A percentile compares a stretch with the other conserved stretches of the same genome.
Conservation (phyloP, 192 early-diverging fungal species). For the Thamnidium elegans region DNA sequence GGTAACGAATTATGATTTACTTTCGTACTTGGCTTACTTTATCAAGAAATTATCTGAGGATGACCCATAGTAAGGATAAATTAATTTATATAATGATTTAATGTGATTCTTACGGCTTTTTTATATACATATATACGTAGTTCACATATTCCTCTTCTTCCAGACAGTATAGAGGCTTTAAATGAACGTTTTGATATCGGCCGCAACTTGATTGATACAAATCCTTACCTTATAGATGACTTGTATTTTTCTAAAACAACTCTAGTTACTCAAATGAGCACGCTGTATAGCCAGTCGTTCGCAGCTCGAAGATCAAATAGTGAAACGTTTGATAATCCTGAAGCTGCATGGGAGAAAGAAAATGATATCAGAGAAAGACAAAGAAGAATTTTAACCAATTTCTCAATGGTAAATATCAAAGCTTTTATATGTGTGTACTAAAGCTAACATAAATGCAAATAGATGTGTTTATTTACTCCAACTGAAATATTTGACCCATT, state of each 20-base stretch:
- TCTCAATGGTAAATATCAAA: slow-evolving; percentile 1
- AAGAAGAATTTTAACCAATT: neutral
- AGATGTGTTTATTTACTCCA: slow-evolving; percentile 12
- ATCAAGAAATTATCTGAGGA: neutral
- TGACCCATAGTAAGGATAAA: neutral
- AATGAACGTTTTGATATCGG: neutral
- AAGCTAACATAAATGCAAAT: neutral
- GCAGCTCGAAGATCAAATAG: too few species aligned
- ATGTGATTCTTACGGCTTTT: too few species aligned
- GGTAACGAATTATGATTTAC: neutral
- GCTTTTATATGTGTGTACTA: neutral
- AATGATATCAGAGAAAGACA: slow-evolving; percentile 5
- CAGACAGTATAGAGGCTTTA: neutral
- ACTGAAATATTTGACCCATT: slow-evolving; percentile 12
- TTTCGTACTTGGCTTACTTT: slow-evolving; percentile 5
- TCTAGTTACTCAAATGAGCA: too few species aligned
- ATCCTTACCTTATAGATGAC: neutral
- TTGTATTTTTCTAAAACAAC: too few species aligned
- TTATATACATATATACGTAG: neutral
- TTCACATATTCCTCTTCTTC: too few species aligned
- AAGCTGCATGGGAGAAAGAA: neutral
- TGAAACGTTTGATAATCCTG: neutral
- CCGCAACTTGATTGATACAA: neutral
- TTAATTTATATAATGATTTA: neutral
- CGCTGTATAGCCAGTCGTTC: too few species aligned